Percentiles rank a stretch among this genome's conserved stretches.
These are phyloP conservation scores for Exophiala sp. DNA, from an alignment of 2,329 filamentous ascomycete genomes.

Conservation along the genomic window DNA sequence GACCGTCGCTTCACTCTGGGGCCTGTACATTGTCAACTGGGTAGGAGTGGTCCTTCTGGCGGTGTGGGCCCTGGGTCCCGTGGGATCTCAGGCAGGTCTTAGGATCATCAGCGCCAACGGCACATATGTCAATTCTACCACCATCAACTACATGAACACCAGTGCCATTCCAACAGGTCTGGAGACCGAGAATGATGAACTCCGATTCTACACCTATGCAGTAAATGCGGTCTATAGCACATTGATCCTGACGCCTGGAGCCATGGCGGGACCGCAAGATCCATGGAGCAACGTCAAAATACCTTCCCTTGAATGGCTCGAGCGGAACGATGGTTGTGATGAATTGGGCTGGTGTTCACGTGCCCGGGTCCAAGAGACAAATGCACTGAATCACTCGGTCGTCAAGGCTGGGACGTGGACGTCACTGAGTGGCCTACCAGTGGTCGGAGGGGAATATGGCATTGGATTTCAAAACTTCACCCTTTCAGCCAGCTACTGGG, in stretches of 20 bases:
- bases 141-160: constrained; percentile 3
- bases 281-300: constrained; percentile 7
- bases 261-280: constrained; percentile 2
- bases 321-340: not conserved
- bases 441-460: constrained; percentile 1
- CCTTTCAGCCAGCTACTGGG: constrained; percentile 1
- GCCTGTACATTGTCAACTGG: constrained; percentile 1
- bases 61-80: constrained; percentile 1
- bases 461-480: constrained; percentile 5
- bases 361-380: not conserved
- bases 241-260: not conserved
- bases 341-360: constrained; percentile 1
- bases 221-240: constrained; percentile 4
- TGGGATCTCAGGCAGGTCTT: constrained; percentile 6
- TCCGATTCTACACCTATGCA: constrained; percentile 3
- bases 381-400: not conserved
- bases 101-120: constrained; percentile 8
- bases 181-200: not conserved
- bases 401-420: constrained; percentile 4
- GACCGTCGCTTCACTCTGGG: not conserved
- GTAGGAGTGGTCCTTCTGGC: constrained; percentile 1
- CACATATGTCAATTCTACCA: constrained; percentile 5
- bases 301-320: constrained; percentile 3
- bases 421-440: constrained; percentile 3
- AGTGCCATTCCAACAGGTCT: constrained; percentile 5